Evolutionary conservation across 495 filamentous ascomycete genomes (phyloP).

Genomic region (Terfezia boudieri): DNA sequence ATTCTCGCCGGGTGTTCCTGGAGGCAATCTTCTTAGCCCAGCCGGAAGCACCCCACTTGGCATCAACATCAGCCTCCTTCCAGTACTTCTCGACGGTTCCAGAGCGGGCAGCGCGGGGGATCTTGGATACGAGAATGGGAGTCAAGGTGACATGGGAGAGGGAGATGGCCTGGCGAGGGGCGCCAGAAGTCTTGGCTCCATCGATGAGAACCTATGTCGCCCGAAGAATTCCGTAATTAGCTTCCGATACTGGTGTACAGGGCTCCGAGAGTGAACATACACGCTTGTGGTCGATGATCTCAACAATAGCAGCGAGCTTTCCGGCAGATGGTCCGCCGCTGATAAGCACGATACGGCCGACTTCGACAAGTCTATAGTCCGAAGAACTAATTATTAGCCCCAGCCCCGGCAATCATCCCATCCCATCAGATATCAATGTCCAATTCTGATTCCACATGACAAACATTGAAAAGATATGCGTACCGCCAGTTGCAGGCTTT

Average conservation of each 20-base stretch:
- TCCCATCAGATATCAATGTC: neutral
- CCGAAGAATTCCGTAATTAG: neutral
- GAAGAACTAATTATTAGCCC: neutral
- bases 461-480: slow-evolving; percentile 2
- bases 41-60: slow-evolving; percentile 67
- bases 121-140: slow-evolving; percentile 64
- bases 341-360: slow-evolving; percentile 85
- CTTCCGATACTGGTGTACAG: neutral
- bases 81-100: slow-evolving; percentile 62
- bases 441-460: neutral
- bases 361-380: slow-evolving; percentile 73
- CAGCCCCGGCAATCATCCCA: slow-evolving; percentile 2
- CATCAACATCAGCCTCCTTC: slow-evolving; percentile 68
- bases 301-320: slow-evolving; percentile 79
- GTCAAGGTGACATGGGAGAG: slow-evolving; percentile 72
- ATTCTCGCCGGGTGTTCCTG: slow-evolving; percentile 60
- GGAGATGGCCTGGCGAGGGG: slow-evolving; percentile 62
- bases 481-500: slow-evolving; percentile 19
- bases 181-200: slow-evolving; percentile 49
- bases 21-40: slow-evolving; percentile 77
- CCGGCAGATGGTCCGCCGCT: slow-evolving; percentile 52
- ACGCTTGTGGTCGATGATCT: slow-evolving; percentile 99
- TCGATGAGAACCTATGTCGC: slow-evolving; percentile 67
- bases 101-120: slow-evolving; percentile 68
- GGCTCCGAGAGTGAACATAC: slow-evolving; percentile 32